Conservation (phyloP, 768 basidiomycete species). For the Boletellus ananiceps region DNA sequence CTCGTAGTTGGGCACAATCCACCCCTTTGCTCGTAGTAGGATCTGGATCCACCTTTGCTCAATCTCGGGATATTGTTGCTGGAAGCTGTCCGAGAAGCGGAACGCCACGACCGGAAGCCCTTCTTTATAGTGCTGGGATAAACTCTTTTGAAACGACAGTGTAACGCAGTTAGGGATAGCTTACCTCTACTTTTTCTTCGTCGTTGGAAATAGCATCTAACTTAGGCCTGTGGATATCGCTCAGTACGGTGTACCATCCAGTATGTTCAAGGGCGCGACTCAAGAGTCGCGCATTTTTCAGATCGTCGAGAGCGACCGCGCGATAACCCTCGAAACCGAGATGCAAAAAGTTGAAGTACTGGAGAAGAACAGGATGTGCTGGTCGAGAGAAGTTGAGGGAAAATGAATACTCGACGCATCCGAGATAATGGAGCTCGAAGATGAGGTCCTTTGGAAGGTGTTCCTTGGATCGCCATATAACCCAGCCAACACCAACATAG, state of each 20-base stretch:
- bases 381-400: slow-evolving; percentile 60
- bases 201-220: slow-evolving; percentile 38
- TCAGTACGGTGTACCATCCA: slow-evolving; percentile 48
- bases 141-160: background rate
- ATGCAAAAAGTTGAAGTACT: slow-evolving; percentile 62
- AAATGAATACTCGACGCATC: slow-evolving; percentile 69
- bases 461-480: slow-evolving; percentile 55
- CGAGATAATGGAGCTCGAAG: slow-evolving; percentile 54
- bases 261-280: slow-evolving; percentile 58
- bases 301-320: slow-evolving; percentile 41
- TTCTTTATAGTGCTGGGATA: slow-evolving; percentile 39
- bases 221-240: slow-evolving; percentile 49
- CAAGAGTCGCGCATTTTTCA: slow-evolving; percentile 62
- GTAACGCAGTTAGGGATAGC: slow-evolving; percentile 3
- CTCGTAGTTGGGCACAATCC: slow-evolving; percentile 61
- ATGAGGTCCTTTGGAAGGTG: slow-evolving; percentile 66
- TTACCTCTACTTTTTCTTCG: slow-evolving; percentile 56
- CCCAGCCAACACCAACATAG: slow-evolving; percentile 60
- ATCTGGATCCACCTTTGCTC: slow-evolving; percentile 57
- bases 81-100: slow-evolving; percentile 52
- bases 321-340: slow-evolving; percentile 55
- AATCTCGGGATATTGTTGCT: slow-evolving; percentile 47
- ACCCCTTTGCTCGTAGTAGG: slow-evolving; percentile 43
- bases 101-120: slow-evolving; percentile 53
- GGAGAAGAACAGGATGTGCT: slow-evolving; percentile 56